A percentile compares a stretch with the other conserved stretches of the same genome.
phyloP scores from a whole-genome alignment of 441 rosid species.

The Erysimum cheiri region DNA sequence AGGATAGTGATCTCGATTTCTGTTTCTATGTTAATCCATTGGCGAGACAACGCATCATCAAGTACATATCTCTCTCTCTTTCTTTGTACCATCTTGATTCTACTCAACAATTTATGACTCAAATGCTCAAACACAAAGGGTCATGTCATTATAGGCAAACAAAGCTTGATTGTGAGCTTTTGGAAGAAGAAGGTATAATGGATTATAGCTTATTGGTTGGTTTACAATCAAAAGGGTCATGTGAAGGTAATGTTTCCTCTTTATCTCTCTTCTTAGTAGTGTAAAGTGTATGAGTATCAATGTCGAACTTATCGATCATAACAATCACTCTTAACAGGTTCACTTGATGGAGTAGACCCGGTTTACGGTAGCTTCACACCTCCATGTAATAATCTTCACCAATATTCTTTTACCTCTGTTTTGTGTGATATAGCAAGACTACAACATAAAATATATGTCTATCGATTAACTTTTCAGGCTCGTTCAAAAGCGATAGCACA shows the following conservation, averaged over 20 bases:
- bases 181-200: conserved; percentile 60
- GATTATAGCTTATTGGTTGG: conserved; percentile 63
- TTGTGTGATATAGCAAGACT: conserved; percentile 1
- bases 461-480: conserved; percentile 19
- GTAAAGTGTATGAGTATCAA: neutral
- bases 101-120: neutral
- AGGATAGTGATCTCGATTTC: conserved; percentile 62
- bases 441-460: neutral
- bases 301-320: neutral
- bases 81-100: conserved; percentile 20
- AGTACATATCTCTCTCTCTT: conserved; percentile 39
- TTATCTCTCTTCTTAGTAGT: neutral
- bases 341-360: conserved; percentile 36
- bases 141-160: conserved; percentile 54
- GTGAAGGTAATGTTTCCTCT: conserved; percentile 43
- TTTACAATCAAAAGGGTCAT: conserved; percentile 48
- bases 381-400: conserved; percentile 28
- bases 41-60: conserved; percentile 48
- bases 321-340: conserved; percentile 22
- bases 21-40: conserved; percentile 60
- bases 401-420: neutral
- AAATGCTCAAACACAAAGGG: conserved; percentile 8
- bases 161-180: conserved; percentile 58
- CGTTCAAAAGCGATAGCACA: conserved; percentile 37
- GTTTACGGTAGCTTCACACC: conserved; percentile 44